These are phyloP conservation scores for Ophiostoma sp. DNA, from an alignment of 2,329 filamentous ascomycete species.

Conservation along the genomic window DNA sequence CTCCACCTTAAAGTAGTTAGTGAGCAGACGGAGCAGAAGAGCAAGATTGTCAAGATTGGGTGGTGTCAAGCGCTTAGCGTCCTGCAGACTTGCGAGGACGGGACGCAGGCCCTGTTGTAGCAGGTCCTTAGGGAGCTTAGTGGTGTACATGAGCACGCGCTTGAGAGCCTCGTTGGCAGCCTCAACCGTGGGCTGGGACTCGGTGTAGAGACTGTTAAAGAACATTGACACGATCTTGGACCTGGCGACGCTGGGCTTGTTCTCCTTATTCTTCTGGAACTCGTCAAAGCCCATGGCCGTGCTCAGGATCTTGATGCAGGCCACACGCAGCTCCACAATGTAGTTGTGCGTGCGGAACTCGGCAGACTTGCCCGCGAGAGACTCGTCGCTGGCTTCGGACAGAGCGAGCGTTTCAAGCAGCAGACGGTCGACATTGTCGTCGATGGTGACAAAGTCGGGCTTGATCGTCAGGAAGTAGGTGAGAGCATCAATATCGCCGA, in stretches of 20 bases:
- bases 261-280: conserved; percentile 70
- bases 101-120: conserved; percentile 89
- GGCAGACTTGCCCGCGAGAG: conserved; percentile 81
- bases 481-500: conserved; percentile 96
- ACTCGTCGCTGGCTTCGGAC: conserved; percentile 91
- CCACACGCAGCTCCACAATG: conserved; percentile 85
- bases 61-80: conserved; percentile 82
- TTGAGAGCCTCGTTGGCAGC: conserved; percentile 88
- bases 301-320: conserved; percentile 87
- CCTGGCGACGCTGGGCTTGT: conserved; percentile 46
- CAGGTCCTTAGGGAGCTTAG: conserved; percentile 89
- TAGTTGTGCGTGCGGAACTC: conserved; percentile 95
- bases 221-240: conserved; percentile 84
- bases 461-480: conserved; percentile 90
- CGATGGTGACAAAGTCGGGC: conserved; percentile 82
- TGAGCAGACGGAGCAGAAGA: conserved; percentile 80
- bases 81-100: conserved; percentile 93
- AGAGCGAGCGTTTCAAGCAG: conserved; percentile 90
- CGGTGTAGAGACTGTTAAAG: conserved; percentile 95
- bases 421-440: conserved; percentile 82
- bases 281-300: conserved; percentile 92
- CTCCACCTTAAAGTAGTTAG: conserved; percentile 98
- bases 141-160: conserved; percentile 78
- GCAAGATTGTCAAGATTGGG: conserved; percentile 88
- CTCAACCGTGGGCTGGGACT: conserved; percentile 85